Base-by-base conservation (phyloP, 768 basidiomycete genomes). In the Russula foetens region DNA sequence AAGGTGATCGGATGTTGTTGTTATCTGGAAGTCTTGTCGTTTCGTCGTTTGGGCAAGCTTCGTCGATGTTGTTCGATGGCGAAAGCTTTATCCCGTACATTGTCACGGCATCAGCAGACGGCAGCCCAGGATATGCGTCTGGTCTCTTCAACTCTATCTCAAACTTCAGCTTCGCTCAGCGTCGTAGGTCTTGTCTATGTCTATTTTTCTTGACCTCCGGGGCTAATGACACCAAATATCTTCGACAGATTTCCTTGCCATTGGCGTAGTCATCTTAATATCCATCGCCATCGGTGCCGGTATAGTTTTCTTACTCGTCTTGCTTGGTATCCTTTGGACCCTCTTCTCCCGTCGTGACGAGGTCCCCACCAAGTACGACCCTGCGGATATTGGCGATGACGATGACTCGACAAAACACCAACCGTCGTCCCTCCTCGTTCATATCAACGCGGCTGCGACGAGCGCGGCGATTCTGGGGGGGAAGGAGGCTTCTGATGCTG, bases 211-310 rank as follows among this genome's bases (percentile, higher is more conserved):
- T 56, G n/a, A 44, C 26, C 15, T 47, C 62, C 24, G 67, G 41
- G 14, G 53, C 47, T 53, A n/a, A 35, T 69, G 53, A 63, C 63
- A 33, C 43, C 46, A 54, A 11, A 33, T 31, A 38, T 66, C 14
- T 11, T 66, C 8, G 17, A 9, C 66, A 92, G 92, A 86, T 67
- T 90, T 92, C 78, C 81, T 99, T 57, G 92, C 95, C 0, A 83
- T 84, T 24, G 97, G 96, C 1, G 81, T 98, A 39, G 93, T 99
- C 56, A 98, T 98, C 66, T 81, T 99, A 46, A 94, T 99, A 66
- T 95, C 94, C 2, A 97, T 99, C 64, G 97, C 97, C 26, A 97
- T 98, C 65, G 86, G 91, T 11, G 93, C 94, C 17, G 97, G 96
- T 19, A 83, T 98, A 23, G 88, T 95, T 39, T 95, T 94, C 80